phyloP scores from a whole-genome alignment of 805 yeast genomes.

The Candida easanensis region DNA sequence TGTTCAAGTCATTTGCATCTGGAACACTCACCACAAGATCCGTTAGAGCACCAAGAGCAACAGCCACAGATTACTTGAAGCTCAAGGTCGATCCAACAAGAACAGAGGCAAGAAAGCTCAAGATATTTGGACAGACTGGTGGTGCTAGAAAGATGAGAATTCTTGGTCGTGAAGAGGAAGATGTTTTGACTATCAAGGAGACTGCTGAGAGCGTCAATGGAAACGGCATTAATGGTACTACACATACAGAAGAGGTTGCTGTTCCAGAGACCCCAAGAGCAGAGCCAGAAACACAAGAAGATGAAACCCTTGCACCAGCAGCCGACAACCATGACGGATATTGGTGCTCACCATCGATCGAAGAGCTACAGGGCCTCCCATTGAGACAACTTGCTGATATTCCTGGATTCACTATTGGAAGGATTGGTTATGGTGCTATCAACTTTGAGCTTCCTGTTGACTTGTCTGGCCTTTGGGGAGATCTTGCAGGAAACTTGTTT shows the following conservation, averaged over 20 bases:
- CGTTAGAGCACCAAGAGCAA: constrained; percentile 24
- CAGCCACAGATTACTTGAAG: constrained; percentile 26
- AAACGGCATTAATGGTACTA: neutral
- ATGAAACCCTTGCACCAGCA: neutral
- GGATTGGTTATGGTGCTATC: constrained; percentile 65
- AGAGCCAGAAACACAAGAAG: constrained; percentile 6
- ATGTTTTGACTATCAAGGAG: constrained; percentile 2
- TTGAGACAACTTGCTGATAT: constrained; percentile 49
- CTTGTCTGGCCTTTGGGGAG: constrained; percentile 47
- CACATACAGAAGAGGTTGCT: neutral
- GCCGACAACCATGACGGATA: constrained; percentile 38
- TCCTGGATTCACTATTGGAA: constrained; percentile 65
- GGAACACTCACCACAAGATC: constrained; percentile 24
- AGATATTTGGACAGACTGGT: constrained; percentile 31
- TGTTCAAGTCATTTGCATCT: constrained; percentile 11
- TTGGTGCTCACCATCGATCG: constrained; percentile 70
- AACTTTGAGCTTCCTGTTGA: constrained; percentile 70
- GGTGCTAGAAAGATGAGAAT: constrained; percentile 27
- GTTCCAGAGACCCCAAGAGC: constrained; percentile 3
- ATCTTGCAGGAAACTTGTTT: constrained; percentile 34
- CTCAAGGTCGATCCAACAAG: constrained; percentile 40
- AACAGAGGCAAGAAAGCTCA: constrained; percentile 41
- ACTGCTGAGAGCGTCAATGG: neutral
- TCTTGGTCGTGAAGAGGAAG: constrained; percentile 21
- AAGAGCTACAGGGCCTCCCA: constrained; percentile 42